Percentiles rank a stretch among this genome's conserved stretches.
Conservation (phyloP, 345 rosid genomes). For the Erodium maritimum region DNA sequence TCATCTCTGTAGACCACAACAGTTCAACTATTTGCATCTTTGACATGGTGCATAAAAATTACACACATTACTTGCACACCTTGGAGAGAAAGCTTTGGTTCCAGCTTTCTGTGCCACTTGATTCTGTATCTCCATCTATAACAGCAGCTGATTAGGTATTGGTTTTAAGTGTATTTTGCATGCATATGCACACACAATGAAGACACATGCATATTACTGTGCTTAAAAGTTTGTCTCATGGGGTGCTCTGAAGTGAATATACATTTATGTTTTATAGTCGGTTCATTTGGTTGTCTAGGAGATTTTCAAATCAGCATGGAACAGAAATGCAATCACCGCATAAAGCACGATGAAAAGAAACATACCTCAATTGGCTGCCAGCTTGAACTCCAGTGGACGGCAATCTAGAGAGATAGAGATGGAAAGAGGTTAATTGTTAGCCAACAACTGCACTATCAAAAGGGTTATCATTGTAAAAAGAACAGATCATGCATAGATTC, state of each 20-base stretch:
- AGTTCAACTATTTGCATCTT: neutral
- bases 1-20: neutral
- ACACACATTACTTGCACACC: neutral
- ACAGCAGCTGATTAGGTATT: neutral
- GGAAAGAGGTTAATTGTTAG: slow-evolving; percentile 10
- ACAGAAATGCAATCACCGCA: neutral
- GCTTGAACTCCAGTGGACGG: slow-evolving; percentile 42
- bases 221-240: neutral
- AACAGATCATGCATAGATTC: neutral
- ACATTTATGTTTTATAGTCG: too few species aligned
- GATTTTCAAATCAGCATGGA: neutral
- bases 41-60: neutral
- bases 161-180: neutral
- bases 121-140: neutral
- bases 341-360: slow-evolving; percentile 5
- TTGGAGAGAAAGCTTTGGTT: neutral
- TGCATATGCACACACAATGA: neutral
- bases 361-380: slow-evolving; percentile 77
- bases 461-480: slow-evolving; percentile 7
- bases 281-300: neutral
- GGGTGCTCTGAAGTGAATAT: neutral
- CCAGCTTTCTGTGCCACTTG: neutral
- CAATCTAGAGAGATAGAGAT: slow-evolving; percentile 24
- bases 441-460: neutral
- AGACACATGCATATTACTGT: neutral